A percentile compares a stretch with the other conserved stretches of the same genome.
Evolutionary conservation across 495 filamentous ascomycete species (phyloP).

Genomic region (Diplogelasinospora grovesii): DNA sequence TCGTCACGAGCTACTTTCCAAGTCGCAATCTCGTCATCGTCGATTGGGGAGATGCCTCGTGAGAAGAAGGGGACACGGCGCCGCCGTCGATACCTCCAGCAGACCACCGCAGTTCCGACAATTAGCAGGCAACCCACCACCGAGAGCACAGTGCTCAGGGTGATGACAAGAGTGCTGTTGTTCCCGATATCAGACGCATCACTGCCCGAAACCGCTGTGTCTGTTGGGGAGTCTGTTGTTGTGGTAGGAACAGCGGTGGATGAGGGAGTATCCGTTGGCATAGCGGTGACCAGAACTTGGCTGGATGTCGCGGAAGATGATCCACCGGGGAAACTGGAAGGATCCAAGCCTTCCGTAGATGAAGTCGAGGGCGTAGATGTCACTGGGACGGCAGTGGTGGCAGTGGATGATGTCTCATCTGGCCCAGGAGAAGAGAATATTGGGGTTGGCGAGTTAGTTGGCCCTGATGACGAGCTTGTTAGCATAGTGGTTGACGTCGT

Average conservation of each 20-base stretch:
- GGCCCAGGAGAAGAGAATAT: slow-evolving; percentile 1
- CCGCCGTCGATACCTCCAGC: slow-evolving; percentile 22
- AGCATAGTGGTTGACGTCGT: slow-evolving; percentile 19
- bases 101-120: slow-evolving; percentile 22
- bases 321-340: background rate
- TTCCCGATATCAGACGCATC: slow-evolving; percentile 9
- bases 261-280: slow-evolving; percentile 16
- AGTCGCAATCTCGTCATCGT: slow-evolving; percentile 46
- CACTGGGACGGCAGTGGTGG: no score
- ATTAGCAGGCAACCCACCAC: slow-evolving; percentile 30
- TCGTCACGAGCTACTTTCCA: slow-evolving; percentile 35
- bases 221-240: slow-evolving; percentile 2
- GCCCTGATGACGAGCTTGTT: slow-evolving; percentile 12
- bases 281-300: slow-evolving; percentile 11
- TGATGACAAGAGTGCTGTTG: slow-evolving; percentile 32
- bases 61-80: slow-evolving; percentile 32
- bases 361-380: background rate
- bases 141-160: slow-evolving; percentile 36
- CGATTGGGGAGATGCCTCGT: slow-evolving; percentile 42
- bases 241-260: slow-evolving; percentile 7
- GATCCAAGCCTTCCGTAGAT: background rate
- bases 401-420: background rate
- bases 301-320: background rate
- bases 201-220: slow-evolving; percentile 9
- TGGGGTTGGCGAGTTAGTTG: background rate